phyloP scores from a whole-genome alignment of 768 basidiomycete species.

The Lyophyllum atratum region DNA sequence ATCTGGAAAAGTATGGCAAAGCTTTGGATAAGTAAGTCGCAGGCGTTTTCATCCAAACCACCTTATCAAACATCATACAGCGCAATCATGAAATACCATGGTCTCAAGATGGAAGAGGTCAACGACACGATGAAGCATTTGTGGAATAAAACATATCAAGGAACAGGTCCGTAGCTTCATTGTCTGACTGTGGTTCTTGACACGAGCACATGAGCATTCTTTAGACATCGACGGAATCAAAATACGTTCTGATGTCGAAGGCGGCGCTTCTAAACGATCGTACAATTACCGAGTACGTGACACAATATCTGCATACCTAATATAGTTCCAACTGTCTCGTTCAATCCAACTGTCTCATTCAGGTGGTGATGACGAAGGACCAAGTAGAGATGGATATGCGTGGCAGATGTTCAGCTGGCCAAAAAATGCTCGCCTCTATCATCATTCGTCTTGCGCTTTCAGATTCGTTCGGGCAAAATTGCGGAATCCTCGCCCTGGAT shows the following conservation, averaged over 20 bases:
- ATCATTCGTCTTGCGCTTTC: slow-evolving; percentile 96
- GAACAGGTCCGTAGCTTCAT: slow-evolving; percentile 69
- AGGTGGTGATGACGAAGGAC: slow-evolving; percentile 99
- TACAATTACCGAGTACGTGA: slow-evolving; percentile 91
- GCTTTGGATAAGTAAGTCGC: slow-evolving; percentile 87
- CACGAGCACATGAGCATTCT: background rate
- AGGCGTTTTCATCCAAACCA: background rate
- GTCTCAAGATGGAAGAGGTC: slow-evolving; percentile 98
- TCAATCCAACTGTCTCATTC: slow-evolving; percentile 16
- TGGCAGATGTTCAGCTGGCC: slow-evolving; percentile 95
- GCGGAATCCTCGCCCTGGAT: slow-evolving; percentile 95
- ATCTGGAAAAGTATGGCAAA: slow-evolving; percentile 97
- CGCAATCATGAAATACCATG: slow-evolving; percentile 98
- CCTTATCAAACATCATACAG: slow-evolving; percentile 40
- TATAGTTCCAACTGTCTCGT: slow-evolving; percentile 9
- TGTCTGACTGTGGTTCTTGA: slow-evolving; percentile 2
- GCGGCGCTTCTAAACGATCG: slow-evolving; percentile 84
- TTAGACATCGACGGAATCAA: slow-evolving; percentile 97
- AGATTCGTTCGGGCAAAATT: slow-evolving; percentile 97
- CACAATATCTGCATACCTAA: slow-evolving; percentile 5
- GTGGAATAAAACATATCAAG: slow-evolving; percentile 99
- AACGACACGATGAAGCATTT: slow-evolving; percentile 96
- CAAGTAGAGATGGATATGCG: slow-evolving; percentile 99
- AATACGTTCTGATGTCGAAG: slow-evolving; percentile 92
- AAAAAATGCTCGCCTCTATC: slow-evolving; percentile 98